Evolutionary conservation across 2,329 filamentous ascomycete genomes (phyloP).

Genomic region (Sarocladiaceae sp.): DNA sequence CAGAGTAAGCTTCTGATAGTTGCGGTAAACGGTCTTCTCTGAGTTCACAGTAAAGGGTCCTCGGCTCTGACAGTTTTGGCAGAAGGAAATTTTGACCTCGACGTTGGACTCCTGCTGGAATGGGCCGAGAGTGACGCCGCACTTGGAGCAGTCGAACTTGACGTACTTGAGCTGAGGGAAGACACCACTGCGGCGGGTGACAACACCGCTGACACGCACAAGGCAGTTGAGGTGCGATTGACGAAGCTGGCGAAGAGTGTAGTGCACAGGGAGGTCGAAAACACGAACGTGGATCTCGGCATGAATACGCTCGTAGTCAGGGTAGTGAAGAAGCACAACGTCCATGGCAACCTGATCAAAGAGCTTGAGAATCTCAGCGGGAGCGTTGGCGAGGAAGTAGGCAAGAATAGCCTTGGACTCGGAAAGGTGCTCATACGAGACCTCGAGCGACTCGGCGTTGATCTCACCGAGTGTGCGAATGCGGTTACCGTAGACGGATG

Average conservation of each 20-base stretch:
- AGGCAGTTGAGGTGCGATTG: slow-evolving; percentile 96
- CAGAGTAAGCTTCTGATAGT: slow-evolving; percentile 96
- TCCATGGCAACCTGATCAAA: slow-evolving; percentile 98
- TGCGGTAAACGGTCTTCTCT: slow-evolving; percentile 96
- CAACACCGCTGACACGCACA: slow-evolving; percentile 89
- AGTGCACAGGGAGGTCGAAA: slow-evolving; percentile 88
- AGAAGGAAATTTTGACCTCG: slow-evolving; percentile 94
- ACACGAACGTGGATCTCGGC: slow-evolving; percentile 97
- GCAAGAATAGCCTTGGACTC: slow-evolving; percentile 89
- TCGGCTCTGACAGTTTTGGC: slow-evolving; percentile 91
- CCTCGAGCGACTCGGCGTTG: slow-evolving; percentile 93
- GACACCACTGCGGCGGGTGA: slow-evolving; percentile 89
- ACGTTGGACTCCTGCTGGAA: slow-evolving; percentile 97
- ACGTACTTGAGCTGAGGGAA: slow-evolving; percentile 98
- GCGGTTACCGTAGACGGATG: slow-evolving; percentile 90
- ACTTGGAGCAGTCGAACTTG: slow-evolving; percentile 96
- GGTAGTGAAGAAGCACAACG: slow-evolving; percentile 91
- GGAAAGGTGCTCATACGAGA: slow-evolving; percentile 90
- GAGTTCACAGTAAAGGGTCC: slow-evolving; percentile 95
- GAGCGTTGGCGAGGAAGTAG: slow-evolving; percentile 94
- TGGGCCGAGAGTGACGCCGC: slow-evolving; percentile 83
- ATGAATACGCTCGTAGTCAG: slow-evolving; percentile 96
- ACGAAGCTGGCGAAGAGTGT: slow-evolving; percentile 90
- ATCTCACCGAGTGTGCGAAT: slow-evolving; percentile 95
- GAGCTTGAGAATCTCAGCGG: slow-evolving; percentile 89